A percentile compares a stretch with the other conserved stretches of the same genome.
Conservation (phyloP, 148 eudicot species). For the Vaccinium darrowii region DNA sequence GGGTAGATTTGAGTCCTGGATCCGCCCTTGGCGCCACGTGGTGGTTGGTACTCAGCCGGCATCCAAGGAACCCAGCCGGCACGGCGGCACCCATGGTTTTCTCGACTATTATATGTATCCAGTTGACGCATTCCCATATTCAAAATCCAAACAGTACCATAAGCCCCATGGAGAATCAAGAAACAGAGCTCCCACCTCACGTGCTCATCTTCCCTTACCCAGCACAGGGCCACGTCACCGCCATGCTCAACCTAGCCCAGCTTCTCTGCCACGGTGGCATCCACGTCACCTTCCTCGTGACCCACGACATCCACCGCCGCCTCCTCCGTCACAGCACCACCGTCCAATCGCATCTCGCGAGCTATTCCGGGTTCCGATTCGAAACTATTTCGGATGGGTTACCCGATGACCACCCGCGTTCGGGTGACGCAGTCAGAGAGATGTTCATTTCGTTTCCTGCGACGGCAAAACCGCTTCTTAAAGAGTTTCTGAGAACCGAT, state of each 20-base stretch:
- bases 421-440: background rate
- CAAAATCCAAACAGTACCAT: background rate
- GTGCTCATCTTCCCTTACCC: conserved; percentile 50
- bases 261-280: conserved; percentile 36
- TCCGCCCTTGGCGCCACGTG: no score
- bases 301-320: conserved; percentile 22
- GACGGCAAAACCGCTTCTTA: conserved; percentile 16
- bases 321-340: conserved; percentile 21
- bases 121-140: background rate
- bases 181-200: conserved; percentile 13
- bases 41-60: no score
- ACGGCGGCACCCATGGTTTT: no score
- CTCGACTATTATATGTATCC: no score
- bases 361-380: conserved; percentile 22
- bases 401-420: conserved; percentile 27
- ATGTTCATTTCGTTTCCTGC: background rate
- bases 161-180: background rate
- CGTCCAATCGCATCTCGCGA: conserved; percentile 4
- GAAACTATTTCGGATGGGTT: conserved; percentile 32
- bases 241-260: conserved; percentile 18
- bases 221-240: conserved; percentile 49
- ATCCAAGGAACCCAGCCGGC: no score
- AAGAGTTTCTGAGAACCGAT: conserved; percentile 26
- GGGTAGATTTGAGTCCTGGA: no score
- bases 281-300: conserved; percentile 27